Evolutionary conservation across 148 eudicot genomes (phyloP), one percentile per base, ranked within the genome.

Genomic region (Camellia sinensis): DNA sequence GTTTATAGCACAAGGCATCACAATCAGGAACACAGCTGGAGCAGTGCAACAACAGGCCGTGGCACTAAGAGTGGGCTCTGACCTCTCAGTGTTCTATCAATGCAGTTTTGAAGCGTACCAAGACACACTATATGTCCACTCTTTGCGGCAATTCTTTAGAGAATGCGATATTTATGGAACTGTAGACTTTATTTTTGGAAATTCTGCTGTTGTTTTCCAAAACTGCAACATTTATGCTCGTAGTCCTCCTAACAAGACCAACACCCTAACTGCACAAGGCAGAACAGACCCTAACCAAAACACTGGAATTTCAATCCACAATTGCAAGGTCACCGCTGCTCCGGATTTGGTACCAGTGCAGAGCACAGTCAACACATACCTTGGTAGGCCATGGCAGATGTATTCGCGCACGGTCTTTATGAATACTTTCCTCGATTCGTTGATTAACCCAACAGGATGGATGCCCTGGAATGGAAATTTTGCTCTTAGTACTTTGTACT

Each of bases 31-130:
- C 86, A 92, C 90, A 0, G 98, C 98, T 44, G 98, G 98, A 6
- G 78, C 97, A 11, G 17, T 82, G 1, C 91, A 91, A 53, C 89
- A 89, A 76, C 98, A 94, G 78, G 98, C 97, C 0, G 98, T 94
- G 69, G 98, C 98, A 2, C 78, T 94, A 21, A 92, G 94, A 12
- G 85, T 88, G 1, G 88, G 86, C 62, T 86, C 98, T 1, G 97
- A 94, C 78, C 89, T 89, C 78, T 94, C 98, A 0, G 98, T 92
- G 10, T 89, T 92, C 88, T 94, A 92, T 88, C 83, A 85, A 17
- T 94, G 97, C 72, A 83, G 94, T 74, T 92, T 94, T 19, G 94
- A 92, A 80, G 98, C 97, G 0, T 92, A 89, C 77, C 98, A 94
- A 78, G 98, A 94, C 88, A 94, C 98, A 0, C 92, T 94, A 14